Evolutionary conservation across 306 rosid species (phyloP).

Genomic region (Glycyrrhiza uralensis): DNA sequence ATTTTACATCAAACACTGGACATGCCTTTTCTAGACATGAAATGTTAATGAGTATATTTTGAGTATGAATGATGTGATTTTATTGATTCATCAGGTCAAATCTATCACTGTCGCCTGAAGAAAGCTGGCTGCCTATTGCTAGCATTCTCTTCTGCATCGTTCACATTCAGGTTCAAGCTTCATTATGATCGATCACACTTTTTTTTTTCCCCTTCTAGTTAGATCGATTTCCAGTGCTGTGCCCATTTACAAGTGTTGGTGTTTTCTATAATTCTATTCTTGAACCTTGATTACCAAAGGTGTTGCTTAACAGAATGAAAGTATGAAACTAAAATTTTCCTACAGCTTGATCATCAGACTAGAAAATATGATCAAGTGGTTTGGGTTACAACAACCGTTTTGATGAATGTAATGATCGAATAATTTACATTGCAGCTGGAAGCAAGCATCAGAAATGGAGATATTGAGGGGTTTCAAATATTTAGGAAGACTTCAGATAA

Average conservation of each 20-base stretch:
- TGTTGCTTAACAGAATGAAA: neutral
- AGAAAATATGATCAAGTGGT: neutral
- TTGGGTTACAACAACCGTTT: conserved; percentile 10
- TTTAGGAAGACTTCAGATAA: conserved; percentile 47
- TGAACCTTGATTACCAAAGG: neutral
- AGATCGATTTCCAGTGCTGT: neutral
- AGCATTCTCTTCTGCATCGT: conserved; percentile 80
- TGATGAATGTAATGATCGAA: neutral
- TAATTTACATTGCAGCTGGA: conserved; percentile 54
- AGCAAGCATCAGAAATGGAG: conserved; percentile 85
- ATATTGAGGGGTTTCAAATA: conserved; percentile 64
- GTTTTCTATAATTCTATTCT: neutral
- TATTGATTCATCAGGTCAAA: conserved; percentile 59
- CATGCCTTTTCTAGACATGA: no score
- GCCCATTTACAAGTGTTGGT: neutral
- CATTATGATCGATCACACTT: no score
- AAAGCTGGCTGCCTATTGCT: conserved; percentile 91
- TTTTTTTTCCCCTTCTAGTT: neutral
- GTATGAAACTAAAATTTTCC: neutral
- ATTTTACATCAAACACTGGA: neutral
- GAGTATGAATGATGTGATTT: conserved; percentile 10
- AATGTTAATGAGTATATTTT: no score
- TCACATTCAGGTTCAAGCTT: conserved; percentile 74
- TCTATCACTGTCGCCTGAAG: conserved; percentile 78
- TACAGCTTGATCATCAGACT: neutral